Evolutionary conservation across 148 eudicot species (phyloP), one percentile per base, ranked within the genome.

Genomic region (Chenopodium album): DNA sequence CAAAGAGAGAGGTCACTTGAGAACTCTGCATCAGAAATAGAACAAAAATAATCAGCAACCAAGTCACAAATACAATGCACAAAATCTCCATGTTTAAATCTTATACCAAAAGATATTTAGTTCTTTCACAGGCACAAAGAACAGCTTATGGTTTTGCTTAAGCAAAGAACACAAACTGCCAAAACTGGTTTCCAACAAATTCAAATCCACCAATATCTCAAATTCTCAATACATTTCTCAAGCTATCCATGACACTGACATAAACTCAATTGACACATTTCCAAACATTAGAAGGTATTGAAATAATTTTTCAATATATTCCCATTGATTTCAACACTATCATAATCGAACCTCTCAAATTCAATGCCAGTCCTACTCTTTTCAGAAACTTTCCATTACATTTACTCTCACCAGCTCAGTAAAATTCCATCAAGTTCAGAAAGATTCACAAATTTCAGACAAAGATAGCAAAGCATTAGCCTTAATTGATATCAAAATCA

Each of bases 1-100:
- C 98, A 84, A 96, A 96, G 77, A 92, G 86, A 71, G 99, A 92
- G 29, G 99, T 96, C 37, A 96, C 95, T 89, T 96, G 99, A 86
- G 99, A 92, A 80, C 86, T 91, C 99, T 96, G 92, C 94, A 89
- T 84, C 28, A 86, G 23, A 62, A 22, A 79, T 56, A 16, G 31
- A 80, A 13, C 66, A 75, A 14, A 54, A 54, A 69, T 32, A 77
- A 37, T 50, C 47, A 13, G 54, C 65, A 62, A 84, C 23, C 20
- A 71, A 29, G 71, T 54, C 19, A n/a, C 12, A 54, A 59, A 20
- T 28, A 17, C 76, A 26, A 54, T 13, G 52, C 34, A 62, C 4
- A 81, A 46, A 50, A 73, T 26, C 32, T 68, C 76, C 22, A 74
- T 17, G 48, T 29, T 32, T 44, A n/a, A 60, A n/a, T 32, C 64